Conservation (phyloP, 2,329 filamentous ascomycete species). For the Thielaviopsis punctulata region DNA sequence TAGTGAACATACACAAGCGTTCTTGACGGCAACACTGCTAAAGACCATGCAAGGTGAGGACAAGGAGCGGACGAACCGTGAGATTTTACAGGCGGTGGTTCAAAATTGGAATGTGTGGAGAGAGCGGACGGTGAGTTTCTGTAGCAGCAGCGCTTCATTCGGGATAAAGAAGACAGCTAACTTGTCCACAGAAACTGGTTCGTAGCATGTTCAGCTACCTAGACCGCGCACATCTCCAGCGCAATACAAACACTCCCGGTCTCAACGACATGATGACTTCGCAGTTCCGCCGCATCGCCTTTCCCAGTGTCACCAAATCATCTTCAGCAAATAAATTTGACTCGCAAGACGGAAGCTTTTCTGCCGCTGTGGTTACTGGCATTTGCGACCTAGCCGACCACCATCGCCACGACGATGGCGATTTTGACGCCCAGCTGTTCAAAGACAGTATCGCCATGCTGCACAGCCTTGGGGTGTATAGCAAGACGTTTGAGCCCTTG, state of each 20-base stretch:
- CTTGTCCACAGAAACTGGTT: conserved; percentile 42
- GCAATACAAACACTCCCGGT: conserved; percentile 48
- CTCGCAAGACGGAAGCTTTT: conserved; percentile 9
- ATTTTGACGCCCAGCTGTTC: conserved; percentile 49
- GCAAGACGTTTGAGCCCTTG: conserved; percentile 57
- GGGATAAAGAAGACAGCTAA: conserved; percentile 5
- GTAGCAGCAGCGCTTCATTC: conserved; percentile 5
- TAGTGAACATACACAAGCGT: conserved; percentile 44
- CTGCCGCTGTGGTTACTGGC: conserved; percentile 23
- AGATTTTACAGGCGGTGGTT: conserved; percentile 40
- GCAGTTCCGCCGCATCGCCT: conserved; percentile 51
- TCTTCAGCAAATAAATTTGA: conserved; percentile 12
- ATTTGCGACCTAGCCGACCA: conserved; percentile 60
- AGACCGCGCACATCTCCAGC: conserved; percentile 74
- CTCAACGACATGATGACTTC: conserved; percentile 67
- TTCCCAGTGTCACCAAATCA: conserved; percentile 16
- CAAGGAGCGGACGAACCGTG: conserved; percentile 35
- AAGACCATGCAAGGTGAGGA: conserved; percentile 33
- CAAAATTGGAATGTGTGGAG: conserved; percentile 63
- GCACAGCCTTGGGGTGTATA: conserved; percentile 69
- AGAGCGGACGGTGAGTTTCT: conserved; percentile 11
- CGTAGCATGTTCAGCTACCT: conserved; percentile 87
- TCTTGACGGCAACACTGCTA: conserved; percentile 47
- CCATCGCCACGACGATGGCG: conserved; percentile 42
- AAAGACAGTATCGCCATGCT: conserved; percentile 65